Conservation (phyloP, 805 yeast genomes). For the Candida anglica region DNA sequence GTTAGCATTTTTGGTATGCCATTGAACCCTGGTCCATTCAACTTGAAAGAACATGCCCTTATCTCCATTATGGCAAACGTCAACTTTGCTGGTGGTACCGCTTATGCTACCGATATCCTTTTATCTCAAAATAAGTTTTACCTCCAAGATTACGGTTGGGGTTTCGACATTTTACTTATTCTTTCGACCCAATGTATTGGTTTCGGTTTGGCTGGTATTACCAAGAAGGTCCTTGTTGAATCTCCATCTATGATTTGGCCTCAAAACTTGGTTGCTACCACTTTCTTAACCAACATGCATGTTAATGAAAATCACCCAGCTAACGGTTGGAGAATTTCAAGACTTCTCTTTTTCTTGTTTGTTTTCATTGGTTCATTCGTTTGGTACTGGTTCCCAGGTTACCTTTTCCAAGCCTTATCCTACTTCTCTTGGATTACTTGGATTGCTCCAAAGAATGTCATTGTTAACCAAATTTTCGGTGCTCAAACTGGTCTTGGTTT, state of each 20-base stretch:
- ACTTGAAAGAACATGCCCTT: conserved; percentile 57
- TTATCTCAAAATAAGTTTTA: conserved; percentile 50
- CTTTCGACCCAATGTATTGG: conserved; percentile 63
- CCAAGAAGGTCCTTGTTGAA: conserved; percentile 54
- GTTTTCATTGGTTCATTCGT: conserved; percentile 38
- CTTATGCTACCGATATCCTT: conserved; percentile 56
- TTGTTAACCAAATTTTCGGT: conserved; percentile 66
- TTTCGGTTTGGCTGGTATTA: conserved; percentile 62
- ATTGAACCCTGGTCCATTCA: conserved; percentile 61
- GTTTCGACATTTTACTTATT: conserved; percentile 50
- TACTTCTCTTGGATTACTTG: conserved; percentile 63
- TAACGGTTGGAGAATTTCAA: conserved; percentile 58
- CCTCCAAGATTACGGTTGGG: conserved; percentile 43
- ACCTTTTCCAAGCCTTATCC: conserved; percentile 54
- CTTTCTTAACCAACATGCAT: conserved; percentile 52
- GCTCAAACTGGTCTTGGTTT: conserved; percentile 57
- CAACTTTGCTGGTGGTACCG: conserved; percentile 33
- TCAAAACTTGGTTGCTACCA: conserved; percentile 52
- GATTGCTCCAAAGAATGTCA: conserved; percentile 58
- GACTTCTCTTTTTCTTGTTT: conserved; percentile 45
- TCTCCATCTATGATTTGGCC: conserved; percentile 77
- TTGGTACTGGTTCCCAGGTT: conserved; percentile 63
- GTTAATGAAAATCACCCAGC: conserved; percentile 48
- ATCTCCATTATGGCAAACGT: conserved; percentile 33
- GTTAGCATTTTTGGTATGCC: conserved; percentile 20